Base-by-base conservation (phyloP, 331 rosid genomes). In the Erythrophleum ivorense region DNA sequence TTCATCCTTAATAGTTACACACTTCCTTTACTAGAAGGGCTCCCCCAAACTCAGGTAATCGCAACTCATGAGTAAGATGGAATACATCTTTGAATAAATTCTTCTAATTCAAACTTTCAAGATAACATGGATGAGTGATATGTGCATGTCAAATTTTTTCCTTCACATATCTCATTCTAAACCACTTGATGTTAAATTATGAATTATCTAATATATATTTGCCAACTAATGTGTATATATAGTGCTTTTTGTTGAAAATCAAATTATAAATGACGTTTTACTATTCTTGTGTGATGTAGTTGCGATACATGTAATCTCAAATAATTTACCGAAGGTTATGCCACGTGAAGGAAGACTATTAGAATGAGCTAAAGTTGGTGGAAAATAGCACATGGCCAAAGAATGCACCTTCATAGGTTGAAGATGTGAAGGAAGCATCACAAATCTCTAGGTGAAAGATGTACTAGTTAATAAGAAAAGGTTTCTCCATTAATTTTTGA, bases 1-100 rank as follows among this genome's bases (percentile, higher is more conserved):
- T 95, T 83, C 97, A 88, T 79, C 80, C 98, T 62, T 97, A 92
- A 85, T 94, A 81, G 68, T 83, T 93, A 75, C 97, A 92, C 68
- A 77, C 89, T 82, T 81, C 91, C 81, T 86, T 79, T 82, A 86
- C 79, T 24, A 89, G 93, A 36, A 88, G 95, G 80, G 89, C 86
- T 68, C 94, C 91, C 9, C 75, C 93, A 70, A 93, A 75, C 77
- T 67, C 98, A 88, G 99, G 99, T 95, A 88, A 46, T 21, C 31
- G 24, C 46, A 40, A 41, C 36, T 68, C 49, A 60, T 65, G 66
- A 49, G 80, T 66, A 85, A 62, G 57, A 63, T 75, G 41, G 74
- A 74, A 50, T 29, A 49, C 79, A 78, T 72, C 68, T 70, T 64
- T 43, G 48, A 80, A 15, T 73, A 73, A 33, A 54, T 73, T 43